Base-by-base conservation (phyloP, 2,329 filamentous ascomycete genomes). In the Colletotrichum incanum region DNA sequence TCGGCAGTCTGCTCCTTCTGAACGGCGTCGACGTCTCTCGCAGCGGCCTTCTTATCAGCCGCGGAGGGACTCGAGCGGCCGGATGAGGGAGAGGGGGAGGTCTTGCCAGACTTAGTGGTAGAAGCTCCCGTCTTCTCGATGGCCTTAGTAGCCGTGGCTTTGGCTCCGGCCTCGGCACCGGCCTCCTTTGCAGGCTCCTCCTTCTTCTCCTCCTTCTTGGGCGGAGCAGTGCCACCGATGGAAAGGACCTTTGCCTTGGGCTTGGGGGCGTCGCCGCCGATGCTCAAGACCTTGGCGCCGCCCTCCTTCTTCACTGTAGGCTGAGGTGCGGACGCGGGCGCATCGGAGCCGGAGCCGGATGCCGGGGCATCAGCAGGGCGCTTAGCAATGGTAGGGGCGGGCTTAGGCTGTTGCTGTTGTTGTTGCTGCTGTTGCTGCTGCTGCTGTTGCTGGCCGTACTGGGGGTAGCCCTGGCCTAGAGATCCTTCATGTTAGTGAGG, bases 61-160 rank as follows among this genome's bases (percentile, higher is more conserved):
- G 86, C 86, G 67, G 94, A 90, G 11, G 95, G 94, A 80, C 94
- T 97, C 47, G 93, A 94, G 64, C 94, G 91, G 58, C 95, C 96
- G 14, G 94, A 96, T 1, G 93, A 93, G 11, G 94, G 93, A 6
- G 93, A 90, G 23, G 96, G 94, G 1, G 95, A 96, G 4, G 93
- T 92, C 80, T 91, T 93, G 67, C 94, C 94, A 77, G 90, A 83
- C 52, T 80, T 75, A 76, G 84, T 89, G 62, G 85, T 81, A 43
- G 85, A 84, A 56, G 89, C 92, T 66, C 95, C 94, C 0, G 93
- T 93, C 88, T 98, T 98, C 79, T 97, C 94, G 74, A 98, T 94
- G 12, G 96, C 95, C 84, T 98, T 98, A 62, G 91, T 86, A 5
- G 95, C 96, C 2, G 93, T 87, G n/a, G 93, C 92, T 84, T 98